Percentiles rank a stretch among this genome's conserved stretches.
Evolutionary conservation across 2,329 filamentous ascomycete genomes (phyloP).

Genomic region (Chrysoporthe austroafricana): DNA sequence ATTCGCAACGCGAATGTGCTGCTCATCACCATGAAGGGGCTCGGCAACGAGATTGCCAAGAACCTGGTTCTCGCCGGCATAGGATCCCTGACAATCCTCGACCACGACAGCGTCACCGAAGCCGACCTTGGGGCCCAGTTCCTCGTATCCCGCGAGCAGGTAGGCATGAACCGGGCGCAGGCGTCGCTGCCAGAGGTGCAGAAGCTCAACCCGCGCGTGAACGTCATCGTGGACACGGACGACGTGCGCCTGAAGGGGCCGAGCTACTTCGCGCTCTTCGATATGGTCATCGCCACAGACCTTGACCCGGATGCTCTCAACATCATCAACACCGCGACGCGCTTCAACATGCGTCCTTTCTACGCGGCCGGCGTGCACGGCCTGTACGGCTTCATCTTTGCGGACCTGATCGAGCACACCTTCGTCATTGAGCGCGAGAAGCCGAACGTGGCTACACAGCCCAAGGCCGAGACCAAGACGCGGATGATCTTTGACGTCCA

Average conservation of each 20-base stretch:
- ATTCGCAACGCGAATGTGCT: conserved; percentile 90
- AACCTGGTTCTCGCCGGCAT: conserved; percentile 95
- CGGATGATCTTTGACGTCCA: conserved; percentile 74
- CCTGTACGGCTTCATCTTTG: conserved; percentile 93
- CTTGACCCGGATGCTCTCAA: conserved; percentile 75
- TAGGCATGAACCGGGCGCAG: conserved; percentile 84
- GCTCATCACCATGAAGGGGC: conserved; percentile 82
- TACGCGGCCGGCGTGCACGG: conserved; percentile 89
- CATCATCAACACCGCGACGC: conserved; percentile 83
- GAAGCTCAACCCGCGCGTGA: conserved; percentile 88
- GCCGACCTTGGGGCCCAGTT: conserved; percentile 83
- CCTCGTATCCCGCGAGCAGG: conserved; percentile 68
- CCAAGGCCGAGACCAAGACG: conserved; percentile 73
- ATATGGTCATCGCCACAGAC: conserved; percentile 89
- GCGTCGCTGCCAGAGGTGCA: conserved; percentile 78
- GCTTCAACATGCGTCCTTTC: conserved; percentile 77
- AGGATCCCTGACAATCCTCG: conserved; percentile 84
- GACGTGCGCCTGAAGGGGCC: conserved; percentile 69
- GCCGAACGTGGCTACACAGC: conserved; percentile 69
- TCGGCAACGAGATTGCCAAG: conserved; percentile 95
- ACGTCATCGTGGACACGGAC: conserved; percentile 70
- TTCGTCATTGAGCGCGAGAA: conserved; percentile 86
- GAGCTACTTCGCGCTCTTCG: conserved; percentile 78
- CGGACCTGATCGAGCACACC: conserved; percentile 87
- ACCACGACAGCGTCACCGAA: conserved; percentile 74